Base-by-base conservation (phyloP, 129 eudicot genomes). In the Helichrysum umbraculigerum region DNA sequence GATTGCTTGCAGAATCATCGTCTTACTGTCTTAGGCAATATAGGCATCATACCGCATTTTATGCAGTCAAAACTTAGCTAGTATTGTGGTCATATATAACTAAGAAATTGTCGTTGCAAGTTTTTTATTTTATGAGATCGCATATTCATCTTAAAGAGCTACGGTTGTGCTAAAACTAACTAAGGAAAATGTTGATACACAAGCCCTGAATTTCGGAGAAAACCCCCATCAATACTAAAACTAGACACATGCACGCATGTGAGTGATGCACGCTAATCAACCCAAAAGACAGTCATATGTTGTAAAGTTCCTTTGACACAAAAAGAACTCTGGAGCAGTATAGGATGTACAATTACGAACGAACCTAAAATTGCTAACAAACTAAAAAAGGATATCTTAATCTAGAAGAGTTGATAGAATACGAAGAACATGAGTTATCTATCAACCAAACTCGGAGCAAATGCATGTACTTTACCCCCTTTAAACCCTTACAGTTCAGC, bases 291-390 rank as follows among this genome's bases (percentile, higher is more conserved):
- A n/a, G n/a, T n/a, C n/a, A n/a, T n/a, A n/a, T n/a, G n/a, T n/a
- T n/a, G n/a, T n/a, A 44, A 44, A 65, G 44, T 20, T 63, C 50
- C 19, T 11, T 74, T 62, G 71, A 11, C 58, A 64, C 19, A 28
- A 62, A 67, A 66, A 76, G 47, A 39, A 77, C 11, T 22, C 30
- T 7, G 2, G 33, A 29, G 37, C 81, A 66, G 50, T 35, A 68
- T 54, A 76, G 66, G 19, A 20, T 63, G 73, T 51, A 76, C 72
- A 12, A 66, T 32, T 7, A 25, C 7, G 29, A 66, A 76, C 22
- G 68, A 39, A 57, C 60, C 29, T 77, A 37, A 25, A 70, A 20
- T 44, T 68, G 47, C 52, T 56, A 25, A 77, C 29, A 14, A 16
- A 65, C 79, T 52, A n/a, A 20, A 3, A 76, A 32, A 16, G 58